A percentile compares a stretch with the other conserved stretches of the same genome.
These are phyloP conservation scores for Paecilomyces dactylethromorphus DNA, from an alignment of 2,329 filamentous ascomycete genomes.

Conservation along the genomic window DNA sequence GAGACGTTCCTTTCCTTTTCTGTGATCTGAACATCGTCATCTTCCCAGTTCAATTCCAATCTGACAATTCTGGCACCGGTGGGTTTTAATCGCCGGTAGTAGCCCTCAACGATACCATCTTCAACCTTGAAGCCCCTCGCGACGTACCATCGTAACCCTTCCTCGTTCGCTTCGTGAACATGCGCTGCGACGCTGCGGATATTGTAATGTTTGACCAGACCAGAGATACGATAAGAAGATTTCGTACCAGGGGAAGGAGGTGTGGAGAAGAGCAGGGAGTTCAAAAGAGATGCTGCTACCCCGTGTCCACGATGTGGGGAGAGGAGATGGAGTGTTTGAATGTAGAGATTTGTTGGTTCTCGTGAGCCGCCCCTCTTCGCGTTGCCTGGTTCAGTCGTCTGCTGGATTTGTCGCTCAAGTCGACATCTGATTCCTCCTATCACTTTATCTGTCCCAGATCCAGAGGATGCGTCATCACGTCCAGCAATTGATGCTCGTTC, in stretches of 20 bases:
- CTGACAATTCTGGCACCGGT: constrained; percentile 48
- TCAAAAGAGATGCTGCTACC: constrained; percentile 50
- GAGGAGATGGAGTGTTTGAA: constrained; percentile 54
- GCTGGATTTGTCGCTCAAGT: constrained; percentile 28
- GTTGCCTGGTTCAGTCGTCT: constrained; percentile 7
- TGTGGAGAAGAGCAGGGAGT: constrained; percentile 28
- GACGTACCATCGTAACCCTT: constrained; percentile 55
- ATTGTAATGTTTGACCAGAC: constrained; percentile 42
- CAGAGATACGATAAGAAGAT: constrained; percentile 18
- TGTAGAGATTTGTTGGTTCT: constrained; percentile 46
- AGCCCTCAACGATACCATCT: constrained; percentile 46
- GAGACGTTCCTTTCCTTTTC: not conserved
- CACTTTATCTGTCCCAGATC: constrained; percentile 34
- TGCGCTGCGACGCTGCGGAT: constrained; percentile 53
- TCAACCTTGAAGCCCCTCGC: constrained; percentile 50
- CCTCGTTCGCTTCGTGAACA: constrained; percentile 57
- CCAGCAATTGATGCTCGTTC: constrained; percentile 5
- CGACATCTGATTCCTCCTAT: constrained; percentile 45
- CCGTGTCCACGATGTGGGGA: constrained; percentile 54
- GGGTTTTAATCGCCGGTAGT: constrained; percentile 55
- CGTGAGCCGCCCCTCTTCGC: constrained; percentile 3
- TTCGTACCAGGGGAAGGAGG: constrained; percentile 6
- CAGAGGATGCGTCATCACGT: constrained; percentile 4
- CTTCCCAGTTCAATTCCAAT: constrained; percentile 25
- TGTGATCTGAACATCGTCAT: constrained; percentile 8